Evolutionary conservation across 2,329 filamentous ascomycete species (phyloP), one percentile per base, ranked within the genome.

Genomic region (Xylariaceae sp.): DNA sequence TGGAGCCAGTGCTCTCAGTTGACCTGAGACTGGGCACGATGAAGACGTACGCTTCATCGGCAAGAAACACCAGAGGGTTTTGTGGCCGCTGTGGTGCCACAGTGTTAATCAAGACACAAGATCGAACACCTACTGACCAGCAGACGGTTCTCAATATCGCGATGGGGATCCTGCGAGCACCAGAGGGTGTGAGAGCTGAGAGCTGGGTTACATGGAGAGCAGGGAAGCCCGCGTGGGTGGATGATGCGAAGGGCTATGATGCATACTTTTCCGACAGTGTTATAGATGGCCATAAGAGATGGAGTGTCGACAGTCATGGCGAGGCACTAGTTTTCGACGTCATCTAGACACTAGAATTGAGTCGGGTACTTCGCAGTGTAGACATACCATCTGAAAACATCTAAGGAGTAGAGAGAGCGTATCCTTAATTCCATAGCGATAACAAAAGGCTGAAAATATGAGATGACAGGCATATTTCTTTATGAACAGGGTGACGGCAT

Each of bases 161-260:
- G 3, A 37, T 37, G 35, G 66, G 77, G 1, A 63, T 80, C 2
- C 53, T 81, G 48, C 67, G 76, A 49, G 75, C 75, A 3, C 73
- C 74, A 0, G 76, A 76, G 50, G 77, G 77, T 0, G 35, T 10
- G 16, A 13, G 35, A 18, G 35, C 35, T 13, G 35, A 37, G 35
- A 66, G 71, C 6, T 80, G 78, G 78, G 53, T 81, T 15, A 73
- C 70, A 1, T 81, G 78, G 78, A 66, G 75, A 45, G 71, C 74
- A 16, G 67, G 63, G 0, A 65, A 68, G 50, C 24, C 74, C 8
- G 70, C 65, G 1, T 73, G 65, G 61, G 46, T 56, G 6, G 66
- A 70, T 6, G 77, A 75, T 9, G 36, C 21, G 3, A 67, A 62
- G 53, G 53, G 48, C 18, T 79, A 68, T 46, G 75, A 79, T 41